phyloP scores from a whole-genome alignment of 2,329 filamentous ascomycete species.

The Sphaerostilbella broomeana region DNA sequence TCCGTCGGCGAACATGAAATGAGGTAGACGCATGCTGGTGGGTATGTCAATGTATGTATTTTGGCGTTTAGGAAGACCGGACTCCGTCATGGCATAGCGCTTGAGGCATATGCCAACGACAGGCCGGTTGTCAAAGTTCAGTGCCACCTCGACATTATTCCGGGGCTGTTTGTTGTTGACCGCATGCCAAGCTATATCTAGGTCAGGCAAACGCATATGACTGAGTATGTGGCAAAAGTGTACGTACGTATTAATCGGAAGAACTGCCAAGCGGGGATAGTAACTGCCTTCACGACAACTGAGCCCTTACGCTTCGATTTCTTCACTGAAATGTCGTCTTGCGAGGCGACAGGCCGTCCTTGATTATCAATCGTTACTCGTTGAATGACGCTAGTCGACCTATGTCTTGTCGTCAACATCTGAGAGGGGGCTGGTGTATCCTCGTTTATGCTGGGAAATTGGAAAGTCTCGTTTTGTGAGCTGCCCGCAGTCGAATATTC shows the following conservation, averaged over 20 bases:
- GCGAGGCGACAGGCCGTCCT: constrained; percentile 36
- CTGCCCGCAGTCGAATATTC: constrained; percentile 2
- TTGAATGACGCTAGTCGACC: constrained; percentile 56
- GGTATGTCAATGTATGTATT: constrained; percentile 90
- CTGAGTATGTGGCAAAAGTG: constrained; percentile 8
- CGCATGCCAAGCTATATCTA: constrained; percentile 71
- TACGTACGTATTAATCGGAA: constrained; percentile 82
- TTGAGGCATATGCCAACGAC: constrained; percentile 91
- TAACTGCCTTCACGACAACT: constrained; percentile 66
- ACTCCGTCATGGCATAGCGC: constrained; percentile 66
- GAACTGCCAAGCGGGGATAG: constrained; percentile 96
- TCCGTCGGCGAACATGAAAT: constrained; percentile 78
- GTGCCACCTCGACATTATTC: constrained; percentile 75
- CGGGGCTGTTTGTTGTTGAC: constrained; percentile 44
- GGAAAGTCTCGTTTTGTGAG: neutral
- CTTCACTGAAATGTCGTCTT: constrained; percentile 36
- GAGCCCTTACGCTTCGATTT: constrained; percentile 40
- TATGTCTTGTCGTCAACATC: constrained; percentile 32
- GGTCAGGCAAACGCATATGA: constrained; percentile 25
- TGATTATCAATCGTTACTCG: constrained; percentile 49
- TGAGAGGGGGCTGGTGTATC: constrained; percentile 1
- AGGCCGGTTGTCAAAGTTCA: constrained; percentile 77
- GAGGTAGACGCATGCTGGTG: constrained; percentile 68
- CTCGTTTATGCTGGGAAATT: neutral
- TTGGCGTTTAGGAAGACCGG: constrained; percentile 63